phyloP scores from a whole-genome alignment of 2,329 filamentous ascomycete species.

The Trichoderma afroharzianum region DNA sequence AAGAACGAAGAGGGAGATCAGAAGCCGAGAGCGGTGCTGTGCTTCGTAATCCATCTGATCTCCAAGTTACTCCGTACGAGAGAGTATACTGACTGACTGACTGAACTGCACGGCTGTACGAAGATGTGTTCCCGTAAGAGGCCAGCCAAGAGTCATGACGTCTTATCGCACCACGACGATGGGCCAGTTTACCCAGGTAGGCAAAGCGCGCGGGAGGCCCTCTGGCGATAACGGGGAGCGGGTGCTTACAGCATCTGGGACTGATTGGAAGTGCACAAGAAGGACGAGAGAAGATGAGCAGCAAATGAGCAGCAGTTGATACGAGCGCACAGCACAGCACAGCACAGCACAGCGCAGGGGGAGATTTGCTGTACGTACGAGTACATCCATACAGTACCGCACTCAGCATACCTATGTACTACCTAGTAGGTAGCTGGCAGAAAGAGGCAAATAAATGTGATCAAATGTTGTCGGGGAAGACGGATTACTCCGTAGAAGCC shows the following conservation, averaged over 20 bases:
- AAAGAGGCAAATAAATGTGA: background rate
- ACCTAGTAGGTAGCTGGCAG: too few species aligned
- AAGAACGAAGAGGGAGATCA: background rate
- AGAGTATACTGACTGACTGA: too few species aligned
- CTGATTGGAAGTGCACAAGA: background rate
- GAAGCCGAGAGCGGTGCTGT: too few species aligned
- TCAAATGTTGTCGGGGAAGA: background rate
- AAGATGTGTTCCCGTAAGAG: background rate
- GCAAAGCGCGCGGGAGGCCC: background rate
- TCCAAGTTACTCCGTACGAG: too few species aligned
- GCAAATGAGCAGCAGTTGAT: background rate
- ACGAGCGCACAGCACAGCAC: background rate
- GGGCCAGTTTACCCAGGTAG: background rate
- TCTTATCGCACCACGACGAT: background rate
- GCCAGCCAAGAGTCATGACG: slow-evolving; percentile 1
- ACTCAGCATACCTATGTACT: background rate
- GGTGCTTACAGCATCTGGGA: background rate
- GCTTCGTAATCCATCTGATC: too few species aligned
- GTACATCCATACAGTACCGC: background rate
- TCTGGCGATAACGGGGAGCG: background rate
- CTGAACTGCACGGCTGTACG: background rate
- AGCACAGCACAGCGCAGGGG: too few species aligned
- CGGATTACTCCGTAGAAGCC: background rate
- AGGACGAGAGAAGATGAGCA: background rate
- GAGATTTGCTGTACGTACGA: too few species aligned